Evolutionary conservation across 768 basidiomycete genomes (phyloP).

Genomic region (Russula dissimulans): DNA sequence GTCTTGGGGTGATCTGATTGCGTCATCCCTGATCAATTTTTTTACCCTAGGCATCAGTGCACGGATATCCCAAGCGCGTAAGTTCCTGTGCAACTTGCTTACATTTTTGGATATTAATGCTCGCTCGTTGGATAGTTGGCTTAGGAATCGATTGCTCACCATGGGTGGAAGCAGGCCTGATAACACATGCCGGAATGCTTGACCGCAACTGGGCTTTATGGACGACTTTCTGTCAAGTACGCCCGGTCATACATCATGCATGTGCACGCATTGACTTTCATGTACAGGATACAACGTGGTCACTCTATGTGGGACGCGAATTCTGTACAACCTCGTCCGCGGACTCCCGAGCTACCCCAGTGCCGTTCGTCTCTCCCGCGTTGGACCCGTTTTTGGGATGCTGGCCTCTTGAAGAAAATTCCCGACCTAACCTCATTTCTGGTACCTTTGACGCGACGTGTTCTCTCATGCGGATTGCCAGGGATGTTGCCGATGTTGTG

Average conservation of each 20-base stretch:
- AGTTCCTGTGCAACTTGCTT: slow-evolving; percentile 22
- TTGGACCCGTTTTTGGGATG: slow-evolving; percentile 41
- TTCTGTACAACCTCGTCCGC: slow-evolving; percentile 38
- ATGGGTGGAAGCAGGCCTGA: slow-evolving; percentile 45
- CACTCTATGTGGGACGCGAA: slow-evolving; percentile 55
- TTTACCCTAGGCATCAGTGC: slow-evolving; percentile 48
- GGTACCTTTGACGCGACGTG: slow-evolving; percentile 17
- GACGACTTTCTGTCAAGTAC: slow-evolving; percentile 47
- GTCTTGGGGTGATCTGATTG: neutral
- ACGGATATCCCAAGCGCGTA: slow-evolving; percentile 50
- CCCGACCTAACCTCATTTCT: slow-evolving; percentile 10
- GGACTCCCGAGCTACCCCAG: slow-evolving; percentile 31
- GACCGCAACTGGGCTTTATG: slow-evolving; percentile 55
- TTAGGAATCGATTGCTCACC: slow-evolving; percentile 47
- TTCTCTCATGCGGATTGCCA: slow-evolving; percentile 18
- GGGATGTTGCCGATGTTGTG: slow-evolving; percentile 17
- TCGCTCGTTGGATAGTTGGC: slow-evolving; percentile 35
- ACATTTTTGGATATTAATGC: neutral
- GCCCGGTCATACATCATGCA: neutral
- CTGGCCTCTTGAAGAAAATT: slow-evolving; percentile 30
- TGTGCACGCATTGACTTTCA: neutral
- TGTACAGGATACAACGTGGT: slow-evolving; percentile 52
- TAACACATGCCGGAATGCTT: slow-evolving; percentile 42
- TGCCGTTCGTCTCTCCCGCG: slow-evolving; percentile 41
- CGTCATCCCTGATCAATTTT: neutral